phyloP scores from a whole-genome alignment of 2,329 filamentous ascomycete genomes.

The Aaosphaeria pasadenensis region DNA sequence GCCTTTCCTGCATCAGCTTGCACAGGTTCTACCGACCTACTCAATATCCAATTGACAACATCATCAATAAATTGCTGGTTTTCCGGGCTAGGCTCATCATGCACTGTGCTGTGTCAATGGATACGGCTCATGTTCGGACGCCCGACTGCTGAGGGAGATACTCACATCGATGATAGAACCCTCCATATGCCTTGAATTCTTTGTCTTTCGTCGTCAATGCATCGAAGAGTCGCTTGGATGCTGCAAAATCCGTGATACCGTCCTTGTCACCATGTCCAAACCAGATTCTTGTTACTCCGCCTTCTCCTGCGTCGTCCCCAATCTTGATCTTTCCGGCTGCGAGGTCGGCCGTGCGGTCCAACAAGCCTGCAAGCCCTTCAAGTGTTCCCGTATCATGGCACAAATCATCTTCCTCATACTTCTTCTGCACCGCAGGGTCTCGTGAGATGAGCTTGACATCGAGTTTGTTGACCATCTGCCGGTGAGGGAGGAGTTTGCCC shows the following conservation, averaged over 20 bases:
- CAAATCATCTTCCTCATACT: conserved; percentile 64
- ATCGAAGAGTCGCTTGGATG: conserved; percentile 63
- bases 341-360: conserved; percentile 68
- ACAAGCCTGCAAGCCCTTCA: conserved; percentile 72
- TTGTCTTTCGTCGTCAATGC: conserved; percentile 61
- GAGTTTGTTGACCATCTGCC: conserved; percentile 65
- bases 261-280: conserved; percentile 77
- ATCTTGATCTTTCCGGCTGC: conserved; percentile 52
- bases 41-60: conserved; percentile 34
- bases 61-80: conserved; percentile 34
- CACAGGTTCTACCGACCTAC: conserved; percentile 28
- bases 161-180: conserved; percentile 70
- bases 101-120: conserved; percentile 26
- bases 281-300: conserved; percentile 64
- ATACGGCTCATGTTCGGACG: background rate
- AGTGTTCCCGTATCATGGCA: conserved; percentile 83
- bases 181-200: conserved; percentile 70
- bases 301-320: conserved; percentile 42
- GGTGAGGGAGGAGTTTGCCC: conserved; percentile 63
- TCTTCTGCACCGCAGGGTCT: conserved; percentile 61
- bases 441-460: conserved; percentile 64
- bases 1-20: conserved; percentile 27
- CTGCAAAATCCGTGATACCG: conserved; percentile 63
- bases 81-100: conserved; percentile 35
- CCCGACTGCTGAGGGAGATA: conserved; percentile 2